A percentile compares a stretch with the other conserved stretches of the same genome.
Evolutionary conservation across 345 rosid genomes (phyloP).

Genomic region (Erodium maritimum): DNA sequence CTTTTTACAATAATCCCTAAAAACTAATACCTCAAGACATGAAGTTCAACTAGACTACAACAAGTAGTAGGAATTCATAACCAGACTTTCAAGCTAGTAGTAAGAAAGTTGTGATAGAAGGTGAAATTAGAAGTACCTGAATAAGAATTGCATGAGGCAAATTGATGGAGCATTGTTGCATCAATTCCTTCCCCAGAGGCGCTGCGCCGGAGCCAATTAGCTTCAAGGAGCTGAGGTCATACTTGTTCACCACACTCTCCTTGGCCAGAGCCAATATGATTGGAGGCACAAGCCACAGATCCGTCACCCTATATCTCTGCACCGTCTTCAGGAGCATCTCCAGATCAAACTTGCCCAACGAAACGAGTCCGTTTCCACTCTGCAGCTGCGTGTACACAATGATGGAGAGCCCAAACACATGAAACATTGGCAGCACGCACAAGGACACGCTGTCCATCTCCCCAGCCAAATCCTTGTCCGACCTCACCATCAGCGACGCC

Average conservation of each 20-base stretch:
- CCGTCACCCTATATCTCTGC: slow-evolving; percentile 53
- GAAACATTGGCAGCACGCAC: slow-evolving; percentile 83
- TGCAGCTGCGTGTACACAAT: slow-evolving; percentile 43
- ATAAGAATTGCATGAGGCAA: slow-evolving; percentile 37
- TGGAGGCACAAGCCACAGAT: slow-evolving; percentile 84
- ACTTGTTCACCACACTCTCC: slow-evolving; percentile 39
- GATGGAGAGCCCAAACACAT: slow-evolving; percentile 63
- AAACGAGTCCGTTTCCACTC: slow-evolving; percentile 46
- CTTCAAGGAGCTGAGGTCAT: slow-evolving; percentile 56
- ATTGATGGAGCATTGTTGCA: slow-evolving; percentile 61
- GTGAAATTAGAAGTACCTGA: slow-evolving; percentile 37
- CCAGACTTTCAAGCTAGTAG: no score
- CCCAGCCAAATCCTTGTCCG: slow-evolving; percentile 47
- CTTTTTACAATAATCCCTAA: no score
- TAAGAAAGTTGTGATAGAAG: no score
- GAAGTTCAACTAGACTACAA: no score
- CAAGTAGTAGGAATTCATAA: no score
- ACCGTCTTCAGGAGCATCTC: slow-evolving; percentile 34
- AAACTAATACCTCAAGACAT: no score
- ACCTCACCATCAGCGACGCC: slow-evolving; percentile 29
- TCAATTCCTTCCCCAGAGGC: slow-evolving; percentile 77
- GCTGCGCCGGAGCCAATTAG: slow-evolving; percentile 79
- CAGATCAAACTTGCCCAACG: slow-evolving; percentile 62
- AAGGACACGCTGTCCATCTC: slow-evolving; percentile 38
- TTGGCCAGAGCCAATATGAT: slow-evolving; percentile 74